These are phyloP conservation scores for Yamadazyma scolyti DNA, from an alignment of 805 yeast species.

Conservation along the genomic window DNA sequence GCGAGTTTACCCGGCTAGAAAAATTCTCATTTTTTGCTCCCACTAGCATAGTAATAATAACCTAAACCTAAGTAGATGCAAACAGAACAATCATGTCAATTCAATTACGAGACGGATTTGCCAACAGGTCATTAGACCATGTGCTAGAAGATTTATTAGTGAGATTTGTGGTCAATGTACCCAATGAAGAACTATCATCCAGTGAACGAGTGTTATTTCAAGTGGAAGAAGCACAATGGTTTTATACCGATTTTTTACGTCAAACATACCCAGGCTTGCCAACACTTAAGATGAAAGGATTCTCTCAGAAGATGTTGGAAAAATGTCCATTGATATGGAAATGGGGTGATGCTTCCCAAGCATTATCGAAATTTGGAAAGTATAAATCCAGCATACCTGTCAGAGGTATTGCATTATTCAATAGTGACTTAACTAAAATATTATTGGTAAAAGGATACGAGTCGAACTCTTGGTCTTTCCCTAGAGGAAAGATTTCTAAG, in stretches of 20 bases:
- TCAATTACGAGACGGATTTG: constrained; percentile 53
- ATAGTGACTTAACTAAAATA: constrained; percentile 62
- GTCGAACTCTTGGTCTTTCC: constrained; percentile 85
- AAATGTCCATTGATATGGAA: constrained; percentile 76
- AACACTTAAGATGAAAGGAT: constrained; percentile 67
- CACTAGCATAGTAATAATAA: no score
- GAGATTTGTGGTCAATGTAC: constrained; percentile 87
- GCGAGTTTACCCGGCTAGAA: no score
- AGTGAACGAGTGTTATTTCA: constrained; percentile 83
- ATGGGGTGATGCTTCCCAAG: constrained; percentile 82
- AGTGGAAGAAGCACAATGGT: constrained; percentile 98
- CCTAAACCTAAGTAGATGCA: background rate
- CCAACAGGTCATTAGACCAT: constrained; percentile 63
- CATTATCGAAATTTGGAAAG: constrained; percentile 71
- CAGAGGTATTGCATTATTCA: constrained; percentile 89
- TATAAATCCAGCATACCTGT: constrained; percentile 93
- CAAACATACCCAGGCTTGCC: constrained; percentile 74
- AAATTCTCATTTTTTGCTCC: no score
- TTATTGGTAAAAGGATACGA: constrained; percentile 83
- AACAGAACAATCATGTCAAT: constrained; percentile 46
- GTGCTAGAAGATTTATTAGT: constrained; percentile 84
- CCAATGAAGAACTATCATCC: constrained; percentile 82
- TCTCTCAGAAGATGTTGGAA: constrained; percentile 64
- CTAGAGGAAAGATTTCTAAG: constrained; percentile 93
- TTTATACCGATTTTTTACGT: constrained; percentile 80